phyloP scores from a whole-genome alignment of 1,284 basidiomycete genomes.

The Psilocybe mexicana region DNA sequence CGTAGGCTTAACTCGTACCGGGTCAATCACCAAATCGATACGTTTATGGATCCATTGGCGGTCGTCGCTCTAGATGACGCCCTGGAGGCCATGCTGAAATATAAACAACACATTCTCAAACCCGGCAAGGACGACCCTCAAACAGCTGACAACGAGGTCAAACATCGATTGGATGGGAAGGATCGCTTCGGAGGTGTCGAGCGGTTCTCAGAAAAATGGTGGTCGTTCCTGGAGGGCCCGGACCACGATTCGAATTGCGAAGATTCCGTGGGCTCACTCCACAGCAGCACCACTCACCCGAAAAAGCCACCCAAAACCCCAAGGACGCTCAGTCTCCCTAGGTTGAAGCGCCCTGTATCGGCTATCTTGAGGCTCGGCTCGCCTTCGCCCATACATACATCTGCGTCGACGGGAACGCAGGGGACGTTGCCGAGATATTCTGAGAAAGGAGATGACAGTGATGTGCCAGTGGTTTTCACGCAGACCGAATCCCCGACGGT shows the following conservation, averaged over 20 bases:
- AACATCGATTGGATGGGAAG: not conserved
- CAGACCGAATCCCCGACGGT: not conserved
- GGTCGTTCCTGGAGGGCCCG: not conserved
- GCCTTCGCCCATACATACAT: not conserved
- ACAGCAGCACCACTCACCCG: not conserved
- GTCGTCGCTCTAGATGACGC: not conserved
- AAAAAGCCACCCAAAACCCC: not conserved
- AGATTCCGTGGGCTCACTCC: not conserved
- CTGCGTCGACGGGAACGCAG: not conserved
- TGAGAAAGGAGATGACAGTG: not conserved
- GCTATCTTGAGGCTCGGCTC: not conserved
- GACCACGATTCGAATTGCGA: not conserved
- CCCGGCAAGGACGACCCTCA: not conserved
- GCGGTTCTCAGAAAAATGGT: not conserved
- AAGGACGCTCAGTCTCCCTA: not conserved
- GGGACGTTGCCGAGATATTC: not conserved
- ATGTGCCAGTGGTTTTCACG: not conserved
- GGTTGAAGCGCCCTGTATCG: not conserved
- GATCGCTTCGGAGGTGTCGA: not conserved
- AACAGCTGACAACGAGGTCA: not conserved
- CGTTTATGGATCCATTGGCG: not conserved
- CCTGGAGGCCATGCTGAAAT: not conserved
- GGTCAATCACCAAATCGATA: not conserved
- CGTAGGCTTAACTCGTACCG: not conserved
- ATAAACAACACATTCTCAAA: not conserved